A percentile compares a stretch with the other conserved stretches of the same genome.
Conservation (phyloP, 306 rosid species). For the Rosa rugosa region DNA sequence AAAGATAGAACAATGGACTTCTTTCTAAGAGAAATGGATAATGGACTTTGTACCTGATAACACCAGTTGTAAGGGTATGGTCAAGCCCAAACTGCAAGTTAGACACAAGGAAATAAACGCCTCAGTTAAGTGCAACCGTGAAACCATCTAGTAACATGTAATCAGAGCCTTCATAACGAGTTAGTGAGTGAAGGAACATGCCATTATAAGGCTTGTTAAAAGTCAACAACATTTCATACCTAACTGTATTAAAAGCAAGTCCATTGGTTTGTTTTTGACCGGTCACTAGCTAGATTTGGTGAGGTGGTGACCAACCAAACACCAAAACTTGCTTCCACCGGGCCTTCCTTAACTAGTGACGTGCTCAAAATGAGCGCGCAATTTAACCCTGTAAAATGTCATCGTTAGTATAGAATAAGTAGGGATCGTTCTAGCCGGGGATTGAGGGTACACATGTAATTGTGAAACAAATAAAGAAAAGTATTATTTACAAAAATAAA, state of each 20-base stretch:
- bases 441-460: too few relatives aligned
- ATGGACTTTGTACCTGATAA: slow-evolving; percentile 64
- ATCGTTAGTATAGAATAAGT: too few relatives aligned
- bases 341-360: too few relatives aligned
- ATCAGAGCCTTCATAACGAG: not conserved
- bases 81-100: slow-evolving; percentile 94
- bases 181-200: not conserved
- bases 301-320: too few relatives aligned
- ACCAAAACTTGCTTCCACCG: too few relatives aligned
- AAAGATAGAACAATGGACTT: not conserved
- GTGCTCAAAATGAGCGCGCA: too few relatives aligned
- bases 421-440: too few relatives aligned
- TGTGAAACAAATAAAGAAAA: too few relatives aligned
- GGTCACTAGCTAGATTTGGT: too few relatives aligned
- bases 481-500: too few relatives aligned
- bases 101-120: slow-evolving; percentile 14
- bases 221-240: not conserved
- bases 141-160: slow-evolving; percentile 11
- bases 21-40: not conserved
- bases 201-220: not conserved
- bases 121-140: slow-evolving; percentile 3
- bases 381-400: too few relatives aligned
- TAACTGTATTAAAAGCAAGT: not conserved
- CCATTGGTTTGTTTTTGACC: too few relatives aligned
- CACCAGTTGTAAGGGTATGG: slow-evolving; percentile 95